Evolutionary conservation across 805 yeast genomes (phyloP).

Genomic region (Tetrapisispora taiwanensis): DNA sequence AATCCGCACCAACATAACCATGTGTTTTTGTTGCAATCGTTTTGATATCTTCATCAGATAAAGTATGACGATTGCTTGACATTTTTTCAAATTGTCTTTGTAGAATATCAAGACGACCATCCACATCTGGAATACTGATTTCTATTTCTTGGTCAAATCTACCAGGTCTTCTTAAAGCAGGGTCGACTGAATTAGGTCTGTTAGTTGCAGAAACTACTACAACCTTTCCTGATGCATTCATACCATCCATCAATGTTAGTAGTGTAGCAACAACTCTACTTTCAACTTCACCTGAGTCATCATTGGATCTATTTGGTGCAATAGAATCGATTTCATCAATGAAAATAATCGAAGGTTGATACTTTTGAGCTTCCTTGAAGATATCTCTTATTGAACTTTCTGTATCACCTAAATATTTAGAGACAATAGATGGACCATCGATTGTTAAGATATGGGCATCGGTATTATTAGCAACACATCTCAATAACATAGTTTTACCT

Average conservation of each 20-base stretch:
- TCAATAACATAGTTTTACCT: constrained; percentile 82
- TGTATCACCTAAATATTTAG: constrained; percentile 90
- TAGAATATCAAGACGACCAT: constrained; percentile 67
- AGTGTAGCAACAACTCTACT: constrained; percentile 83
- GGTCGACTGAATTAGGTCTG: constrained; percentile 57
- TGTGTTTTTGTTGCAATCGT: constrained; percentile 70
- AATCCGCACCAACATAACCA: constrained; percentile 96
- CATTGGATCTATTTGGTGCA: constrained; percentile 74
- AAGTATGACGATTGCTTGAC: constrained; percentile 36
- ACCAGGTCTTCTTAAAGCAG: constrained; percentile 76
- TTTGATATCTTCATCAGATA: constrained; percentile 48
- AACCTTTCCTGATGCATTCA: constrained; percentile 53
- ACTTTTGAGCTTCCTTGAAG: constrained; percentile 75
- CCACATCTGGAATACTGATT: constrained; percentile 83
- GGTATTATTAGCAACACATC: constrained; percentile 68
- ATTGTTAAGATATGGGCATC: constrained; percentile 79
- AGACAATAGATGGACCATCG: constrained; percentile 84
- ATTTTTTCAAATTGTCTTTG: constrained; percentile 44
- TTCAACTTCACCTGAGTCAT: constrained; percentile 86
- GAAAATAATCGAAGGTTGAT: constrained; percentile 79
- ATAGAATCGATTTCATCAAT: constrained; percentile 91
- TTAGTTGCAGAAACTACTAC: constrained; percentile 69
- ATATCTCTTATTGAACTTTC: constrained; percentile 74
- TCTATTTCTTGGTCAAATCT: constrained; percentile 85
- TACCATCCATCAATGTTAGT: constrained; percentile 70